phyloP scores from a whole-genome alignment of 768 basidiomycete species.

The Cystofilobasidium bisporidii region DNA sequence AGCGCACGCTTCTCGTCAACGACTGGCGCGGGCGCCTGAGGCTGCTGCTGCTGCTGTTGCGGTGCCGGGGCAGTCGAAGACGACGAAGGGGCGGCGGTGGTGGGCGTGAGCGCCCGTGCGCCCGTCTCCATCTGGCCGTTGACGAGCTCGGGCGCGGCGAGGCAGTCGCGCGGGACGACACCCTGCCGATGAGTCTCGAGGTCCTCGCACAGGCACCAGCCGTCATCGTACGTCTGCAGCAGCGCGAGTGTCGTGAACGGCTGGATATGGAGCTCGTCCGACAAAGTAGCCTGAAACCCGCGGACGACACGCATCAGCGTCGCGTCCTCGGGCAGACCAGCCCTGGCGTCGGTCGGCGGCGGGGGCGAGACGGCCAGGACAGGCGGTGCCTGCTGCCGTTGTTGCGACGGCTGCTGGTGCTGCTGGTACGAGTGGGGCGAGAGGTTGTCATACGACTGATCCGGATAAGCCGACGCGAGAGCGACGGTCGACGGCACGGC shows the following conservation, averaged over 20 bases:
- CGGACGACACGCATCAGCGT: slow-evolving; percentile 22
- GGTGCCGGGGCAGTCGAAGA: too few species aligned
- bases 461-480: not conserved
- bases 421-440: too few species aligned
- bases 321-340: slow-evolving; percentile 7
- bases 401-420: too few species aligned
- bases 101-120: not conserved
- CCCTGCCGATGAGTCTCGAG: slow-evolving; percentile 2
- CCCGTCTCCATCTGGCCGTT: slow-evolving; percentile 11
- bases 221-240: slow-evolving; percentile 25
- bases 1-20: slow-evolving; percentile 5
- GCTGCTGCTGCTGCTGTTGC: not conserved
- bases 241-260: slow-evolving; percentile 11
- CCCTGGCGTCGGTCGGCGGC: not conserved
- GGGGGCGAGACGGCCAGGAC: not conserved
- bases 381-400: not conserved
- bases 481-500: slow-evolving; percentile 3
- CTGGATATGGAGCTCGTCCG: slow-evolving; percentile 21
- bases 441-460: slow-evolving; percentile 12
- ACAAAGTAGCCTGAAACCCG: slow-evolving; percentile 15
- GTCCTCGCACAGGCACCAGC: slow-evolving; percentile 24
- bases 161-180: slow-evolving; percentile 26
- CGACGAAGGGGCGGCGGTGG: not conserved
- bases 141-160: slow-evolving; percentile 10
- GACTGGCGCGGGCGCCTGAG: not conserved